Evolutionary conservation across 106 monocot species (phyloP).

Genomic region (Acorus calamus): DNA sequence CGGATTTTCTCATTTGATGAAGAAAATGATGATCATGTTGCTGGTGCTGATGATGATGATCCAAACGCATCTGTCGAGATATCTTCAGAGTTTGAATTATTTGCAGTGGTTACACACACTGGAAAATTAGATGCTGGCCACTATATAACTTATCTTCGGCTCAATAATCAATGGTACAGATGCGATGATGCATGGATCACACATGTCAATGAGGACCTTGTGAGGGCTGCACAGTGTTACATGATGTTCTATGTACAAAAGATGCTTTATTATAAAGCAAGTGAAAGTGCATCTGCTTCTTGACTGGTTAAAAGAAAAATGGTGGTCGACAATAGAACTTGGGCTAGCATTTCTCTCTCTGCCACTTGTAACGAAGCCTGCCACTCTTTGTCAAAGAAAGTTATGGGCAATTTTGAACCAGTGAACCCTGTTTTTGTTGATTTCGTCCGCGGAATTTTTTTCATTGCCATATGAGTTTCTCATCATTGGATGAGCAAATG

Average conservation of each 20-base stretch:
- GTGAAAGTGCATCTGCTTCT: constrained; percentile 22
- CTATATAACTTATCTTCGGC: constrained; percentile 72
- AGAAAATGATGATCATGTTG: no score
- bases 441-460: constrained; percentile 8
- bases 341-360: neutral
- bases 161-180: constrained; percentile 82
- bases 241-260: constrained; percentile 97
- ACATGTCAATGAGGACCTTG: constrained; percentile 56
- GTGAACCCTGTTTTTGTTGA: constrained; percentile 10
- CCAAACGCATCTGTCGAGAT: constrained; percentile 26
- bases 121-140: constrained; percentile 85
- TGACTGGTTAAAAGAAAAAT: constrained; percentile 7
- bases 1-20: constrained; percentile 38
- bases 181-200: constrained; percentile 94
- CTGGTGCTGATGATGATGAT: constrained; percentile 20
- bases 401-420: constrained; percentile 12
- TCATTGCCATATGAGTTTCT: constrained; percentile 4
- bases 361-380: neutral
- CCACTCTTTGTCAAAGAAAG: neutral
- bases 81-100: constrained; percentile 78
- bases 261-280: constrained; percentile 60
- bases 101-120: constrained; percentile 83
- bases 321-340: constrained; percentile 3
- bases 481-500: constrained; percentile 9
- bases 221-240: constrained; percentile 83